Conservation (phyloP, 2,329 filamentous ascomycete genomes). For the Beauveria australis region DNA sequence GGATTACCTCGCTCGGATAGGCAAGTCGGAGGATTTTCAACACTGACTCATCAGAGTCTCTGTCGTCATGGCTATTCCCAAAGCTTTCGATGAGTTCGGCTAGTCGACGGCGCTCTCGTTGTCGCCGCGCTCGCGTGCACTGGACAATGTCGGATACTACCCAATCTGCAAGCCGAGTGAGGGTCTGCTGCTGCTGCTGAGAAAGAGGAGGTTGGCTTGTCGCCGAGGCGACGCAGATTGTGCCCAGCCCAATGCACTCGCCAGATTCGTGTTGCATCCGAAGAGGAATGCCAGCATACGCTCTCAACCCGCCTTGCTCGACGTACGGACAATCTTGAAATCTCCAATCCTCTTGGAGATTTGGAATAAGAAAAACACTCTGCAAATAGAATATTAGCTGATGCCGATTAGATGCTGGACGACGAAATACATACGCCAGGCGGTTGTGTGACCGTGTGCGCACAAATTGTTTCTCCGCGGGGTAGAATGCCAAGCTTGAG, state of each 20-base stretch:
- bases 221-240: constrained; percentile 34
- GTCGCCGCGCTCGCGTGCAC: constrained; percentile 27
- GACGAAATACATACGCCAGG: constrained; percentile 18
- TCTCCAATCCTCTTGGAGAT: constrained; percentile 36
- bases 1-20: constrained; percentile 26
- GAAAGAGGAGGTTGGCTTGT: constrained; percentile 24
- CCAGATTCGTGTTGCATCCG: constrained; percentile 31
- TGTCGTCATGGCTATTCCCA: constrained; percentile 15
- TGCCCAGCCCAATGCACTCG: constrained; percentile 31
- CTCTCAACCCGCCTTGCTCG: constrained; percentile 28
- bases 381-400: constrained; percentile 9
- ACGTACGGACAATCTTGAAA: constrained; percentile 33
- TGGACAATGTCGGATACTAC: constrained; percentile 33
- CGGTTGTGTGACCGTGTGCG: constrained; percentile 32
- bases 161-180: constrained; percentile 23
- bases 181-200: constrained; percentile 18
- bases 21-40: constrained; percentile 21
- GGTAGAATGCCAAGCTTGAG: constrained; percentile 33
- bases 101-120: constrained; percentile 31
- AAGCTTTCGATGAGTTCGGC: constrained; percentile 24
- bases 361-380: constrained; percentile 31
- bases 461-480: constrained; percentile 35
- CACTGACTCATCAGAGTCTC: constrained; percentile 13
- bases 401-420: not conserved
- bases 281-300: constrained; percentile 33